phyloP scores from a whole-genome alignment of 345 rosid genomes.

The Eucalyptus sp. region DNA sequence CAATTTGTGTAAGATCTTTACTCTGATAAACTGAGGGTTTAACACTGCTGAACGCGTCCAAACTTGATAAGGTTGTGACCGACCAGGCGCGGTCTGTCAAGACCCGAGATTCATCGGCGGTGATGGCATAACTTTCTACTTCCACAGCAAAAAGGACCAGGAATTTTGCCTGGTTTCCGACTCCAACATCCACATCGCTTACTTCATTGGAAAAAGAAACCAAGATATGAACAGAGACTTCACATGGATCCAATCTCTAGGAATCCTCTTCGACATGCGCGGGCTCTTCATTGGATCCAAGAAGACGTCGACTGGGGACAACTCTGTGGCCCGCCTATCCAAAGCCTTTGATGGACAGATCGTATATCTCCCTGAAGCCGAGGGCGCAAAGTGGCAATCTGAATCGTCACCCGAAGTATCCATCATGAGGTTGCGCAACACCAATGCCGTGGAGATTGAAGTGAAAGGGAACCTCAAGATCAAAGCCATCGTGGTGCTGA shows the following conservation, averaged over 20 bases:
- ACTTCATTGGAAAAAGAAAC: not conserved
- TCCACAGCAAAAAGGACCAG: slow-evolving; percentile 40
- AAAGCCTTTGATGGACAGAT: slow-evolving; percentile 1
- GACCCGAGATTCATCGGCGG: slow-evolving; percentile 57
- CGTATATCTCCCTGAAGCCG: not conserved
- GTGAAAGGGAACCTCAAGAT: slow-evolving; percentile 29
- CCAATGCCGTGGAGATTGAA: slow-evolving; percentile 22
- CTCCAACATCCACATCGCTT: slow-evolving; percentile 8
- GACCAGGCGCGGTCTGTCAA: slow-evolving; percentile 44
- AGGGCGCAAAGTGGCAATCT: slow-evolving; percentile 18
- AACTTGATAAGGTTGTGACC: slow-evolving; percentile 32
- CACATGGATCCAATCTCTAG: slow-evolving; percentile 6
- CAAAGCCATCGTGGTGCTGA: slow-evolving; percentile 41
- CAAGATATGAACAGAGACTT: slow-evolving; percentile 1
- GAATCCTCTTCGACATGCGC: slow-evolving; percentile 1
- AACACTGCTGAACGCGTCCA: not conserved
- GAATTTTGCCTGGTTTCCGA: slow-evolving; percentile 7
- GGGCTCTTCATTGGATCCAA: not conserved
- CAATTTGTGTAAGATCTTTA: not conserved
- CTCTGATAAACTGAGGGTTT: not conserved
- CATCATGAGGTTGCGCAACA: slow-evolving; percentile 18
- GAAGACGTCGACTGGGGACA: slow-evolving; percentile 8
- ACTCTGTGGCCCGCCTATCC: not conserved
- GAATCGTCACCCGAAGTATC: not conserved
- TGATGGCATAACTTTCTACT: slow-evolving; percentile 56